Conservation (phyloP, 371 early-diverging fungal genomes). For the Apophysomyces elegans region DNA sequence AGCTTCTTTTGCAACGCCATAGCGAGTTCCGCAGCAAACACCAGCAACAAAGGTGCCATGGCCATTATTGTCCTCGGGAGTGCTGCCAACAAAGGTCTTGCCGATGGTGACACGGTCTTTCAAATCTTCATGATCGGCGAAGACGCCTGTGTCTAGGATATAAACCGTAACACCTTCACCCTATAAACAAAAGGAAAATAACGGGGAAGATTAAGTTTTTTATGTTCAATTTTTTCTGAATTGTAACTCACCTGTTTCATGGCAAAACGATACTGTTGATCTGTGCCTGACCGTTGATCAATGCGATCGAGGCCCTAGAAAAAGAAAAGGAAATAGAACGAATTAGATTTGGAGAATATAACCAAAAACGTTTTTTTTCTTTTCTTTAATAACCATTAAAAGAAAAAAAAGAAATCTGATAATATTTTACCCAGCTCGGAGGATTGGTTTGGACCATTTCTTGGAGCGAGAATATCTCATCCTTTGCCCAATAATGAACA, state of each 20-base stretch:
- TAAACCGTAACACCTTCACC: conserved; percentile 44
- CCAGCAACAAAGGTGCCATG: conserved; percentile 71
- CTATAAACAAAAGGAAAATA: conserved; percentile 8
- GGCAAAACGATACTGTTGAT: conserved; percentile 40
- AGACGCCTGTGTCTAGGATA: conserved; percentile 41
- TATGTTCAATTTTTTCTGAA: not conserved
- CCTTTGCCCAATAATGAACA: conserved; percentile 48
- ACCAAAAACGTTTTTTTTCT: not conserved
- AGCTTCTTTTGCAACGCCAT: conserved; percentile 67
- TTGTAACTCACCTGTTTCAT: conserved; percentile 28
- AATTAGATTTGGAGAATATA: not conserved
- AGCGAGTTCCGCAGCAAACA: conserved; percentile 59
- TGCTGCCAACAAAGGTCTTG: conserved; percentile 32
- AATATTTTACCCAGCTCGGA: conserved; percentile 48
- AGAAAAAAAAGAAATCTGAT: not conserved
- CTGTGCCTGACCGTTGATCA: conserved; percentile 46
- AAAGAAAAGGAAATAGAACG: conserved; percentile 3
- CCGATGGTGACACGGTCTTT: conserved; percentile 39
- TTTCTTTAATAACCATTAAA: not conserved
- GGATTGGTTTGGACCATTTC: conserved; percentile 46
- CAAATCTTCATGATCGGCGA: conserved; percentile 38
- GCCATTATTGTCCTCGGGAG: conserved; percentile 36
- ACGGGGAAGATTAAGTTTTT: not conserved
- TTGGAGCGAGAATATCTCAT: conserved; percentile 41
- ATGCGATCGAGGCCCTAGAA: conserved; percentile 47